Base-by-base conservation (phyloP, 2,329 filamentous ascomycete species). In the Trichophyton verrucosum region DNA sequence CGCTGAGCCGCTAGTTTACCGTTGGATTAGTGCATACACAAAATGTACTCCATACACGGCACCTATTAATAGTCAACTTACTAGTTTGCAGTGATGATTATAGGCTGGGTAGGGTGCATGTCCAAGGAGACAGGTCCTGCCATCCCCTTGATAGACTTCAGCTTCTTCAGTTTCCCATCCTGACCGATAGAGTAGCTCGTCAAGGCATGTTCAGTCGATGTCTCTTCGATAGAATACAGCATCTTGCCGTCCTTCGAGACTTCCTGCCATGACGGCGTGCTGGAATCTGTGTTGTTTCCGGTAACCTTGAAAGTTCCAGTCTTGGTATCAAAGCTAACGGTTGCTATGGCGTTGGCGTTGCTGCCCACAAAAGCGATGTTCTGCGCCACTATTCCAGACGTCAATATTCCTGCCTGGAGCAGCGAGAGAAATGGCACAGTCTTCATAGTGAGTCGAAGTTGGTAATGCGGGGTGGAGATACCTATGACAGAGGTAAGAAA, bases 81-180 rank as follows among this genome's bases (percentile, higher is more conserved):
- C 62, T 63, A 63, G 38, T 63, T 63, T 24, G 62, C 62, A 36
- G 62, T 63, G 33, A 63, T 47, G 33, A 63, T 61, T 2, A 58
- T n/a, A 9, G 40, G 60, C 60, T 60, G 42, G 13, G 61, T 38
- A 13, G 60, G 60, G 53, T 49, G 60, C 36, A 63, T 61, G 5
- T 51, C 58, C 57, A 63, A 24, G 17, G 57, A 56, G 51, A 61
- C 62, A 9, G 60, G 60, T 27, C 38, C 24, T 5, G 47, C 51
- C 33, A 55, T 49, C 9, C 62, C 62, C 17, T 57, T 36, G 5
- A 53, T 58, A 9, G 60, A 47, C 58, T 57, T 40, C 22, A 60
- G 49, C 44, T 63, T 61, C 49, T 47, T 40, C 22, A 63, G 57
- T 40, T 60, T 53, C 15, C 62, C 62, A 49, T 61, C 60, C n/a